These are phyloP conservation scores for Hypoxylon sp. DNA, from an alignment of 2,329 filamentous ascomycete genomes.

Conservation along the genomic window DNA sequence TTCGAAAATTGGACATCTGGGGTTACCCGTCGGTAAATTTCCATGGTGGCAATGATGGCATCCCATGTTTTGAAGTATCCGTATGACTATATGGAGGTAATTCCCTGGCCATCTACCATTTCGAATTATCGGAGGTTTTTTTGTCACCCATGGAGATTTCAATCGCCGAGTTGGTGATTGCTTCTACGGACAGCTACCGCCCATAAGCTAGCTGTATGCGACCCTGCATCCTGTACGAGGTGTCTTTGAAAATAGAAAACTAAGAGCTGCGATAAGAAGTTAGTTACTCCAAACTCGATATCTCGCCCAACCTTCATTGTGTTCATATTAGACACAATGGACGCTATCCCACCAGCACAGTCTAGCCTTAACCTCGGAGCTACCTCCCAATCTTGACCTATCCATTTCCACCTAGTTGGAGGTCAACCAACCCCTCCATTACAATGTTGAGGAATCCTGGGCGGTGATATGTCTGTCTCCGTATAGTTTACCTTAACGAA, in stretches of 20 bases:
- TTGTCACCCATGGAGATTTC: constrained; percentile 27
- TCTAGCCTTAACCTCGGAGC: neutral
- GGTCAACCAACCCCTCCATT: neutral
- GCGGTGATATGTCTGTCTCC: constrained; percentile 29
- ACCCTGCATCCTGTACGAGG: constrained; percentile 21
- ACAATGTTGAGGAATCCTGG: neutral
- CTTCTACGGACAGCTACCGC: neutral
- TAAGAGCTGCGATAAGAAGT: neutral
- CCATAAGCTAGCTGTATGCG: constrained; percentile 25
- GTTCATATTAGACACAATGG: neutral
- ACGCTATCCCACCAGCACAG: neutral
- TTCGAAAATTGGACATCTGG: neutral
- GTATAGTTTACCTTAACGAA: constrained; percentile 34
- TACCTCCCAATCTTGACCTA: neutral
- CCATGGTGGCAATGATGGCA: neutral
- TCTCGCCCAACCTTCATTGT: neutral
- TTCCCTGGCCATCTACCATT: neutral
- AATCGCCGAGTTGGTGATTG: constrained; percentile 10
- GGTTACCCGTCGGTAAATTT: constrained; percentile 4
- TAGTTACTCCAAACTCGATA: neutral
- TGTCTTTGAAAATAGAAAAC: neutral
- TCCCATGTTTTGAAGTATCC: neutral
- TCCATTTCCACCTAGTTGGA: neutral
- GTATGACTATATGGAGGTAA: neutral
- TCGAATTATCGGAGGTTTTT: constrained; percentile 29